A percentile compares a stretch with the other conserved stretches of the same genome.
Conservation (phyloP, 1,284 basidiomycete species). For the Malassezia restricta region DNA sequence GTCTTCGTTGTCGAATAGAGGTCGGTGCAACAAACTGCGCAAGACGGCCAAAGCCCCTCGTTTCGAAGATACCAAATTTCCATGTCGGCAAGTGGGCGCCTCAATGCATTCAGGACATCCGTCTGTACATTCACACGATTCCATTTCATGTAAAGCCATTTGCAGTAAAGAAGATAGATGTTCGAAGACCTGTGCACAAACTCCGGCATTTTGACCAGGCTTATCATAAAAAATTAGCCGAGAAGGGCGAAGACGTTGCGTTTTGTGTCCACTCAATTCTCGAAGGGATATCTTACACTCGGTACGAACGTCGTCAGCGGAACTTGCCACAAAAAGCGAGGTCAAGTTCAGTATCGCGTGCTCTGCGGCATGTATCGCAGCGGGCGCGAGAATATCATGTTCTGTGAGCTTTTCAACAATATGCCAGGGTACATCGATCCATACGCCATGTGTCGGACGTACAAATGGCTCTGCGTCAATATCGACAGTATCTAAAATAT, state of each 20-base stretch:
- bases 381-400: conserved; percentile 58
- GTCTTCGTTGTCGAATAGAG: conserved; percentile 5
- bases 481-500: conserved; percentile 66
- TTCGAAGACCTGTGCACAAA: conserved; percentile 70
- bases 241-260: conserved; percentile 62
- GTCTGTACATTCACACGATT: conserved; percentile 57
- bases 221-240: conserved; percentile 74
- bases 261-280: conserved; percentile 57
- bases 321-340: conserved; percentile 57
- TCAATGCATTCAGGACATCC: conserved; percentile 64
- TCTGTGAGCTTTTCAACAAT: conserved; percentile 51
- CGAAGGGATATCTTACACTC: conserved; percentile 70
- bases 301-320: conserved; percentile 59
- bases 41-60: conserved; percentile 39
- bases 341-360: conserved; percentile 65
- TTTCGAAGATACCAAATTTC: conserved; percentile 37
- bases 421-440: conserved; percentile 67
- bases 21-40: conserved; percentile 24
- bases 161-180: conserved; percentile 58
- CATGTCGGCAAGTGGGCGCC: conserved; percentile 25
- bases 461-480: conserved; percentile 68
- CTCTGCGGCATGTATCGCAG: conserved; percentile 70
- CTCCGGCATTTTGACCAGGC: conserved; percentile 59
- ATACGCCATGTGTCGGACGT: conserved; percentile 64
- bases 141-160: conserved; percentile 57